A percentile compares a stretch with the other conserved stretches of the same genome.
Evolutionary conservation across 495 filamentous ascomycete genomes (phyloP).

Genomic region (Aspergillus nidulans): DNA sequence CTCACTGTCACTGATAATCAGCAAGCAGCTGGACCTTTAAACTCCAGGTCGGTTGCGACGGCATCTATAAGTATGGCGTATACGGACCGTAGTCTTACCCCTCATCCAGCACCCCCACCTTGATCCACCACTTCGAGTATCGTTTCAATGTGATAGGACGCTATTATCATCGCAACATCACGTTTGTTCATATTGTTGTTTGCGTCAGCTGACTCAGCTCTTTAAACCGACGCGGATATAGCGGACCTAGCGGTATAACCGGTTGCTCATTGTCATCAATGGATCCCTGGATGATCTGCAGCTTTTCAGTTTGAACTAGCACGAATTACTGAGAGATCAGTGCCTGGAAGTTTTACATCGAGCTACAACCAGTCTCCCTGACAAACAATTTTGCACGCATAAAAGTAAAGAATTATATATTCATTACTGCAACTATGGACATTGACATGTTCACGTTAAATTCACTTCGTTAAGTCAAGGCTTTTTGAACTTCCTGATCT

Average conservation of each 20-base stretch:
- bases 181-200: neutral
- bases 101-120: constrained; percentile 8
- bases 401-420: neutral
- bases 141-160: constrained; percentile 15
- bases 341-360: neutral
- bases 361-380: too few species aligned
- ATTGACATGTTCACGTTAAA: neutral
- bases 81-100: neutral
- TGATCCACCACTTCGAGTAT: constrained; percentile 14
- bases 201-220: constrained; percentile 14
- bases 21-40: too few species aligned
- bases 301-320: too few species aligned
- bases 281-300: neutral
- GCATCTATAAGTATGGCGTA: neutral
- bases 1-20: too few species aligned
- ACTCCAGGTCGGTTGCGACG: neutral
- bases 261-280: neutral
- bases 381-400: too few species aligned
- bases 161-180: neutral
- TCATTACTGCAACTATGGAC: neutral
- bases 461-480: neutral
- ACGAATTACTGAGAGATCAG: too few species aligned
- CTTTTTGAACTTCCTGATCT: neutral
- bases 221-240: neutral
- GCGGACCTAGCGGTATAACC: neutral